Conservation (phyloP, 805 yeast genomes). For the Saccharomycopsis oosterbeekiorum region DNA sequence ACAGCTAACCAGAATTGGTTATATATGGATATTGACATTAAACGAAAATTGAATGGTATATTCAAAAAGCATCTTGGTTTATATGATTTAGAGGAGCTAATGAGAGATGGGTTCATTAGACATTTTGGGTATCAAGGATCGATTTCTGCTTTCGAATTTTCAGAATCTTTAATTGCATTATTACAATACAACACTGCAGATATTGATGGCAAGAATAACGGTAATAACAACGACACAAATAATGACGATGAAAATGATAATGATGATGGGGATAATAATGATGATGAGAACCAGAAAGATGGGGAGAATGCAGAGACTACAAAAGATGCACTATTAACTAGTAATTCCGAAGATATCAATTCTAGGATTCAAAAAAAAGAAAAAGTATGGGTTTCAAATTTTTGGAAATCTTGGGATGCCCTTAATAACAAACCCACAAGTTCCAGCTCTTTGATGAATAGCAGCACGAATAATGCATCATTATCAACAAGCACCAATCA, state of each 20-base stretch:
- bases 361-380: constrained; percentile 34
- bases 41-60: constrained; percentile 58
- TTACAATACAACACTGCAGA: constrained; percentile 38
- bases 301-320: constrained; percentile 16
- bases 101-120: constrained; percentile 78
- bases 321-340: neutral
- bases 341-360: constrained; percentile 13
- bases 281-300: constrained; percentile 21
- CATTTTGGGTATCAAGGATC: constrained; percentile 83
- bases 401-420: constrained; percentile 63
- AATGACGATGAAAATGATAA: neutral
- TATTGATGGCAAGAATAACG: constrained; percentile 10
- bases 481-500: constrained; percentile 15
- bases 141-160: constrained; percentile 86
- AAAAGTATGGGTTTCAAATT: constrained; percentile 64
- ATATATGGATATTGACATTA: constrained; percentile 74
- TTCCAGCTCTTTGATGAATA: neutral
- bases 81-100: constrained; percentile 75
- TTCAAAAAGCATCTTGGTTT: constrained; percentile 60
- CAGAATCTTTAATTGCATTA: constrained; percentile 77
- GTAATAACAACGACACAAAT: constrained; percentile 11
- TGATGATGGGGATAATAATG: constrained; percentile 22
- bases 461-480: neutral
- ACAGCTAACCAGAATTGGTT: constrained; percentile 91
- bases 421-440: constrained; percentile 23